Conservation (phyloP, 78 protist genomes). For the Protostelium mycophagum region DNA sequence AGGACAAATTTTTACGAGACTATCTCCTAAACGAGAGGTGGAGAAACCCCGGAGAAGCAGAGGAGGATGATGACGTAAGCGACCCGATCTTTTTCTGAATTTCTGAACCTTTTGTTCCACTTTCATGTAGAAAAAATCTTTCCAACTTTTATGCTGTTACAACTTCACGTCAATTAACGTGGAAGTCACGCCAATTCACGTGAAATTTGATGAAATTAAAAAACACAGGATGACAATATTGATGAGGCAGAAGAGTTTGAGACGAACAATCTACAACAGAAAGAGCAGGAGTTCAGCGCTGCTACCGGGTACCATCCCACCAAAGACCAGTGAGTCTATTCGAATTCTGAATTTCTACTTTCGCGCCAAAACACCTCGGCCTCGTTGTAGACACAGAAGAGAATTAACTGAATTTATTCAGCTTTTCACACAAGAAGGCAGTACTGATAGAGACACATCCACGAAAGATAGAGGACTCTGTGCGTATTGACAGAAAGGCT, state of each 20-base stretch:
- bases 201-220: not conserved
- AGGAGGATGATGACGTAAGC: not conserved
- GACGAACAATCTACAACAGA: not conserved
- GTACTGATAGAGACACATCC: conserved; percentile 17
- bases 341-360: no score
- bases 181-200: no score
- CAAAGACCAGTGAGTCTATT: not conserved
- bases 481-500: conserved; percentile 12
- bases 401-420: no score
- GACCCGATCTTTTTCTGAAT: no score
- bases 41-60: not conserved
- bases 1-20: conserved; percentile 46
- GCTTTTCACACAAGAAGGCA: no score
- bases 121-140: no score
- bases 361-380: no score
- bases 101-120: no score
- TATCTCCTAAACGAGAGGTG: conserved; percentile 51
- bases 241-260: not conserved
- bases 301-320: not conserved
- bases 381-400: no score
- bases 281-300: not conserved
- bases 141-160: no score
- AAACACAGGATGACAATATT: not conserved
- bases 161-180: no score
- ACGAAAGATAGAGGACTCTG: conserved; percentile 19